Evolutionary conservation across 2,329 filamentous ascomycete genomes (phyloP).

Genomic region (Mycocentrospora acerina): DNA sequence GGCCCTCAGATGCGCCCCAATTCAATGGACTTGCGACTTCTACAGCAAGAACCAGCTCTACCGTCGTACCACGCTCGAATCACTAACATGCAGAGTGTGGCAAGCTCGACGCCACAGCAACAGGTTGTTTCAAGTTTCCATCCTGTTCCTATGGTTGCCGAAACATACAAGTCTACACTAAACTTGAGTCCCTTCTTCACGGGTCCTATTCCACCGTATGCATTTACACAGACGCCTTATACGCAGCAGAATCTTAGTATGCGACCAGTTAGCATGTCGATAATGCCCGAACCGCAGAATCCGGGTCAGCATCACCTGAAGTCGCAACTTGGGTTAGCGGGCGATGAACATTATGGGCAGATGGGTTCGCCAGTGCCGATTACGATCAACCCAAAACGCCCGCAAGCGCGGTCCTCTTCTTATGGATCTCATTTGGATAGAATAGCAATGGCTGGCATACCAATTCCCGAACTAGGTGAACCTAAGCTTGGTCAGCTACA

Average conservation of each 20-base stretch:
- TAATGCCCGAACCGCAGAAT: neutral
- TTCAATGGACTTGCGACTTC: neutral
- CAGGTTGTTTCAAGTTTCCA: neutral
- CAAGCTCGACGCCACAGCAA: conserved; percentile 1
- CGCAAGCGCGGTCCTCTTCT: neutral
- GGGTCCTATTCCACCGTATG: conserved; percentile 1
- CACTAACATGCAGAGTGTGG: conserved; percentile 2
- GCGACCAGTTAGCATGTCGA: neutral
- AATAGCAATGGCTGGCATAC: neutral
- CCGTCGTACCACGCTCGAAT: neutral
- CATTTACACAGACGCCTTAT: conserved; percentile 1
- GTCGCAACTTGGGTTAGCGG: conserved; percentile 7
- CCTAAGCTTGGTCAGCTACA: neutral
- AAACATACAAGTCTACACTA: conserved; percentile 14
- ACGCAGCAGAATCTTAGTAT: neutral
- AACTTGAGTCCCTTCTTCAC: conserved; percentile 3
- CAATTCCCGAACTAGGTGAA: neutral
- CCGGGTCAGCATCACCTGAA: conserved; percentile 5
- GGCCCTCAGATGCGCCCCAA: neutral
- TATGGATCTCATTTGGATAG: conserved; percentile 3
- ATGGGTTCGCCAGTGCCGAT: neutral
- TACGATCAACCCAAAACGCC: neutral
- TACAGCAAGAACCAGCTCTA: neutral
- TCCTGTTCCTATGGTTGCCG: neutral
- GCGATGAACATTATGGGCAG: neutral